Conservation (phyloP, 768 basidiomycete species). For the Kwoniella bestiolae region DNA sequence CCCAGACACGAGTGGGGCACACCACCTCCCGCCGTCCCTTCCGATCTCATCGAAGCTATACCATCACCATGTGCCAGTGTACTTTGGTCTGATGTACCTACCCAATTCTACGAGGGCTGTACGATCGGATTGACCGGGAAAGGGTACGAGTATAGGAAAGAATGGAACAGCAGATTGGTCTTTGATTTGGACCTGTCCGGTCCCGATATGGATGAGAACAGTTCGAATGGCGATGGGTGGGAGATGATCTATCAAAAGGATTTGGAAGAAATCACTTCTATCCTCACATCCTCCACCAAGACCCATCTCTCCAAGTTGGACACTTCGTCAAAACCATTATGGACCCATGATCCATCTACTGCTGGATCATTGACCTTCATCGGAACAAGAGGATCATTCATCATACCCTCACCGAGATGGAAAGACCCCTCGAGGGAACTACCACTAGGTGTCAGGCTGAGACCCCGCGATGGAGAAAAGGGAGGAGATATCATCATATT, state of each 20-base stretch:
- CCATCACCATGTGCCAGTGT: neutral
- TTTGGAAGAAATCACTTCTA: neutral
- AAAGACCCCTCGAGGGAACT: neutral
- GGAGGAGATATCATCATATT: neutral
- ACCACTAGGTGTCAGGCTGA: neutral
- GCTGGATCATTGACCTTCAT: neutral
- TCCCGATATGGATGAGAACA: neutral
- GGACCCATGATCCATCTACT: neutral
- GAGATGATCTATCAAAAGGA: neutral
- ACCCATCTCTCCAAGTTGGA: neutral
- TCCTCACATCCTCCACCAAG: neutral
- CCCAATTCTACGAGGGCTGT: neutral
- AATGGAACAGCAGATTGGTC: neutral
- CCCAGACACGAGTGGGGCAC: neutral
- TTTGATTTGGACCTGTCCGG: neutral
- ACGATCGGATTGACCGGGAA: neutral
- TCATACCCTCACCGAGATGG: neutral
- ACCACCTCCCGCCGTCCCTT: neutral
- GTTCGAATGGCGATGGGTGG: neutral
- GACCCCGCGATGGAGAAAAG: neutral
- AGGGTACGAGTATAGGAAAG: neutral
- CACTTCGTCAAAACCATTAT: neutral
- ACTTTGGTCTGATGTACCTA: neutral
- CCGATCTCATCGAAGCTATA: neutral
- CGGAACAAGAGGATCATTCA: neutral